Conservation (phyloP, 192 early-diverging fungal species). For the Linnemannia hyalina region DNA sequence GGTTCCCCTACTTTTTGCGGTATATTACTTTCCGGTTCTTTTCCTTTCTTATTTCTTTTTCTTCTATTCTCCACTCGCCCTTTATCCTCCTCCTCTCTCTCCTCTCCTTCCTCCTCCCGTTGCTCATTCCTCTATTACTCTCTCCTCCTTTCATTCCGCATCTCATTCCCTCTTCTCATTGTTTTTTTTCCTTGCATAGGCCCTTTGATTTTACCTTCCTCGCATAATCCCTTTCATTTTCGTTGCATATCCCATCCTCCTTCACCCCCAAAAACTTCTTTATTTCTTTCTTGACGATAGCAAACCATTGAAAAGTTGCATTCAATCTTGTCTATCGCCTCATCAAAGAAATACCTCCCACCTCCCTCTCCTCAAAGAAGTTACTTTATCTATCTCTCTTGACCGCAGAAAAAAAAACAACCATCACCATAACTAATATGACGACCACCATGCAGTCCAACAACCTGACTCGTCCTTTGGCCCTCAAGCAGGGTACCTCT, state of each 20-base stretch:
- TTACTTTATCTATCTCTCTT: neutral
- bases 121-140: constrained; percentile 4
- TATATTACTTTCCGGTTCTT: neutral
- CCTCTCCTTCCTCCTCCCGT: neutral
- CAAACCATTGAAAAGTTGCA: constrained; percentile 48
- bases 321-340: constrained; percentile 17
- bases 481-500: constrained; percentile 81
- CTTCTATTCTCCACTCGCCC: constrained; percentile 8
- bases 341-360: neutral
- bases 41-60: neutral
- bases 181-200: constrained; percentile 10
- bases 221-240: constrained; percentile 3
- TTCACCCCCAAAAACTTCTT: neutral
- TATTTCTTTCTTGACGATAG: constrained; percentile 10
- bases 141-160: constrained; percentile 2
- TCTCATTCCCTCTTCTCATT: constrained; percentile 16
- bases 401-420: neutral
- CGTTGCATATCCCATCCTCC: constrained; percentile 4
- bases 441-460: constrained; percentile 44
- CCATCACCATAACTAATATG: constrained; percentile 10
- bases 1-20: constrained; percentile 9
- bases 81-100: neutral
- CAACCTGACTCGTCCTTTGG: constrained; percentile 72
- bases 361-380: neutral
- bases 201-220: constrained; percentile 4